Percentiles rank a stretch among this genome's conserved stretches.
Conservation (phyloP, 495 filamentous ascomycete species). For the Aspergillus diversus region DNA sequence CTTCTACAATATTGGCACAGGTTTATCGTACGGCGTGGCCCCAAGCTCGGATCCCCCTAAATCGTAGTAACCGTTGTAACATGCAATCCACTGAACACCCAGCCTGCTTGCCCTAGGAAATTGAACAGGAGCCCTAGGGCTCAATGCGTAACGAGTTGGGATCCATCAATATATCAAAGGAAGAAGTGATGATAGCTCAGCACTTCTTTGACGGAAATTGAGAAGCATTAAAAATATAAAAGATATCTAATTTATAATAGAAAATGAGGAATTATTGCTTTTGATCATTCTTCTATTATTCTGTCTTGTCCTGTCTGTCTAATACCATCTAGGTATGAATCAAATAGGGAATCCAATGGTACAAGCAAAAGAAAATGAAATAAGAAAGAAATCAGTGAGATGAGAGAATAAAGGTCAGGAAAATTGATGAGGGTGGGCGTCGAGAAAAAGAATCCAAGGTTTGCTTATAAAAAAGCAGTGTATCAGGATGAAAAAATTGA, state of each 20-base stretch:
- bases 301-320: constrained; percentile 3
- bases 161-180: no score
- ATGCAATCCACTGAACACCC: no score
- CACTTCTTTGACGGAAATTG: background rate
- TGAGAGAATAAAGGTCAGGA: background rate
- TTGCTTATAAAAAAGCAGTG: background rate
- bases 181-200: no score
- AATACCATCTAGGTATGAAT: constrained; percentile 7
- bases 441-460: background rate
- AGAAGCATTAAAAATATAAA: background rate
- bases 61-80: no score
- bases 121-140: no score
- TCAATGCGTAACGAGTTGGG: no score
- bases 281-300: background rate
- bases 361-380: background rate
- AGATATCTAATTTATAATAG: no score
- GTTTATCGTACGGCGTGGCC: no score
- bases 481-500: background rate
- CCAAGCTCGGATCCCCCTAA: no score
- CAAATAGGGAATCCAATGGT: background rate
- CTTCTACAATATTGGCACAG: no score
- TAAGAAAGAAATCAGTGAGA: background rate
- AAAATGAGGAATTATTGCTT: background rate
- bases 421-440: background rate
- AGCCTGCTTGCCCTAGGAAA: no score